Percentiles rank a stretch among this genome's conserved stretches.
phyloP scores from a whole-genome alignment of 805 yeast genomes.

The Lipomyces chichibuensis region DNA sequence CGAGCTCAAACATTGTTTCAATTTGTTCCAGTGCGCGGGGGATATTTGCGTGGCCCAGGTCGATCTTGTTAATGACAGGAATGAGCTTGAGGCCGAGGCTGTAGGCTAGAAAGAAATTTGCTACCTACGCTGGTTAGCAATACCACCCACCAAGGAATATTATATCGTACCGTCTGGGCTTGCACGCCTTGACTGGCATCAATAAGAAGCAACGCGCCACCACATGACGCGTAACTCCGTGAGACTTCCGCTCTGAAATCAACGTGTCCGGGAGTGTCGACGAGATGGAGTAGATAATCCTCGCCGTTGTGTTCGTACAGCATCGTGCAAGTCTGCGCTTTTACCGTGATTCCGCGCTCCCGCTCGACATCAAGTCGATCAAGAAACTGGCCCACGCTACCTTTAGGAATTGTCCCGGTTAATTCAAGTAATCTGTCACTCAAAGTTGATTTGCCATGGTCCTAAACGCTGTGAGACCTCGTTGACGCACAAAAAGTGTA shows the following conservation, averaged over 20 bases:
- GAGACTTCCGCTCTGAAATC: conserved; percentile 94
- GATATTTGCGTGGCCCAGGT: conserved; percentile 83
- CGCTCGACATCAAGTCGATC: conserved; percentile 93
- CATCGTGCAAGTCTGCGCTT: conserved; percentile 97
- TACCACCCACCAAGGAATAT: background rate
- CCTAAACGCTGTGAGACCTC: conserved; percentile 20
- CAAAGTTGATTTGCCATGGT: conserved; percentile 75
- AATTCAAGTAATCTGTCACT: conserved; percentile 85
- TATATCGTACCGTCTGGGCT: conserved; percentile 74
- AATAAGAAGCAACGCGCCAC: conserved; percentile 85
- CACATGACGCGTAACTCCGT: conserved; percentile 93
- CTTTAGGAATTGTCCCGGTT: conserved; percentile 84
- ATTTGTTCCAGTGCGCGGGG: conserved; percentile 81
- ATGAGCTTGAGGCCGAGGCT: conserved; percentile 78
- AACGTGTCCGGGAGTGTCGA: conserved; percentile 98
- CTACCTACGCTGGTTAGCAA: conserved; percentile 48
- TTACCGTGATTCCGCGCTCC: conserved; percentile 95
- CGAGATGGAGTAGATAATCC: conserved; percentile 84
- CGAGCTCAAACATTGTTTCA: conserved; percentile 79
- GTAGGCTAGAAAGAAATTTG: conserved; percentile 88
- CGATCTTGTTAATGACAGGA: conserved; percentile 92
- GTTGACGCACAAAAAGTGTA: background rate
- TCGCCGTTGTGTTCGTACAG: conserved; percentile 66
- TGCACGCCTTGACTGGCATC: conserved; percentile 97
- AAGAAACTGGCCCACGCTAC: conserved; percentile 72